Evolutionary conservation across 225 moss, liverwort and hornwort species (phyloP), one percentile per base, ranked within the genome.

Genomic region (Bryum argenteum): DNA sequence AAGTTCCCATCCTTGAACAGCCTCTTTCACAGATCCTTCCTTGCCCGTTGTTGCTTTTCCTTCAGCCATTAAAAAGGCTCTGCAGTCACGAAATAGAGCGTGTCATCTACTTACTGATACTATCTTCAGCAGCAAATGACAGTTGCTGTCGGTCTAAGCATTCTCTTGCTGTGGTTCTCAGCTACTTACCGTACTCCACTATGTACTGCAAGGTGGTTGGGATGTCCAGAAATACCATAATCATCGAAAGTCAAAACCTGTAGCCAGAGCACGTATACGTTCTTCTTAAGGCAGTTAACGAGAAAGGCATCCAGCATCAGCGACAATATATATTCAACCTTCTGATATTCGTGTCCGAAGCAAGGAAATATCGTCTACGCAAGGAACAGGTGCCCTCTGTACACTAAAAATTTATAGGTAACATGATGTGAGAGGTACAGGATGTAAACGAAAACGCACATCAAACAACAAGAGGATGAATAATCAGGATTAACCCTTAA

Each of bases 151-250:
- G 53, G 53, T 57, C 52, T 64, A 38, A 38, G 58, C 19, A 79
- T 55, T 65, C 21, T 50, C 37, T 57, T 38, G 66, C 57, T 51
- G 18, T 26, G 66, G 61, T 47, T 55, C 70, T 22, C 58, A 55
- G 52, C n/a, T 77, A 60, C 82, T 70, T 71, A 89, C 89, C 78
- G 82, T 18, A 89, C 84, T 76, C 87, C 87, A 69, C 26, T 56
- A 70, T 81, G 71, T 48, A 87, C 84, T 58, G 89, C 77, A 63
- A 55, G 33, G 68, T 89, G 89, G 71, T 89, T 89, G 41, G 87
- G 84, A 74, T 89, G 89, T 72, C 89, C 87, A 80, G 89, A 89
- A 51, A 89, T 82, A 42, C 89, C 89, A 76, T 78, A 55, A 22
- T 60, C 74, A 70, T 89, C 89, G 26, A 89, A 89, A 63, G 89